Base-by-base conservation (phyloP, 768 basidiomycete species). In the Pholiota conissans region DNA sequence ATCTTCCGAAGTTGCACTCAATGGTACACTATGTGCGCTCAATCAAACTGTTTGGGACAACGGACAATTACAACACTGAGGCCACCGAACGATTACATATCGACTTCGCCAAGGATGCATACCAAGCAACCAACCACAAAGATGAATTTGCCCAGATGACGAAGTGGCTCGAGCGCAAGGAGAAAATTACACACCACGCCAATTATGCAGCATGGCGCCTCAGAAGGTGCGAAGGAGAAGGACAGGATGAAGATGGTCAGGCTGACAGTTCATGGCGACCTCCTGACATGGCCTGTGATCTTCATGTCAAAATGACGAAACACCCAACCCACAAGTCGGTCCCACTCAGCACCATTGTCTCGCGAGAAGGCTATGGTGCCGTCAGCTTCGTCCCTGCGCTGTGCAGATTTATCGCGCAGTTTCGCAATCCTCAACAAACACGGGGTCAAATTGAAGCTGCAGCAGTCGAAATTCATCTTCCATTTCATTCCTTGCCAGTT, bases 121-220 rank as follows among this genome's bases (percentile, higher is more conserved):
- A 62, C 49, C 27, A 61, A 24, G 66, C 67, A 1, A 62, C 63
- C 5, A 73, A 73, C 49, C 59, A 57, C 34, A 45, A 64, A 9
- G 65, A 73, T 26, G 64, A 65, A 37, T 61, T 64, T 58, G 61
- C 62, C 6, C 77, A 78, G 51, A 80, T 80, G 78, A 70, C 68
- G 0, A 32, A n/a, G 2, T 76, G 73, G 72, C 63, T 79, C 0
- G 61, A 64, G 1, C 63, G 70, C 3, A 69, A 72, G 32, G 77
- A 79, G 47, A 70, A 73, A 4, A 58, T 75, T 20, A 27, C 14
- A 2, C 32, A 52, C 14, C 32, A 52, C n/a, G 29, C 37, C 0
- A 45, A 40, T 9, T 42, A 22, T 24, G 11, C 50, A 3, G 26
- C 30, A n/a, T 52, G 50, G 50, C 7, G 20, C n/a, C n/a, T n/a